phyloP scores from a whole-genome alignment of 1,284 basidiomycete genomes.

The Trametes pubescens region DNA sequence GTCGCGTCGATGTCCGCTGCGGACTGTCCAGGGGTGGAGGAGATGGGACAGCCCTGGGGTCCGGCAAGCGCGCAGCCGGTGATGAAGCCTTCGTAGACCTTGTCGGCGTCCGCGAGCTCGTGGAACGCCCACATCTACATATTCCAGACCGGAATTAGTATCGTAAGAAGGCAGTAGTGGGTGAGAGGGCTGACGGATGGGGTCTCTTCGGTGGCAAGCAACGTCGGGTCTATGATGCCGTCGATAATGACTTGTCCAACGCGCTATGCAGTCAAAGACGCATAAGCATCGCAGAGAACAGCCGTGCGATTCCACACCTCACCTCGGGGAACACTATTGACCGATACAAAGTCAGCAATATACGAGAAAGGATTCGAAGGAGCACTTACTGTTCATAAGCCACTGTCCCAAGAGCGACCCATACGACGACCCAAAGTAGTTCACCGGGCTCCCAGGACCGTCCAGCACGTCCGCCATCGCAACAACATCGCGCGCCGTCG shows the following conservation, averaged over 20 bases:
- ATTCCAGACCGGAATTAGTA: too few species aligned
- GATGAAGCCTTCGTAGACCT: slow-evolving; percentile 14
- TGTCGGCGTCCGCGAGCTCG: slow-evolving; percentile 11
- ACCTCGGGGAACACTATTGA: slow-evolving; percentile 29
- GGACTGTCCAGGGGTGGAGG: neutral
- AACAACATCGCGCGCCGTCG: slow-evolving; percentile 25
- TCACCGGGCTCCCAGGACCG: slow-evolving; percentile 23
- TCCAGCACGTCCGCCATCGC: slow-evolving; percentile 31
- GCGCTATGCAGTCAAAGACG: slow-evolving; percentile 13
- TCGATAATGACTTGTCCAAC: slow-evolving; percentile 29
- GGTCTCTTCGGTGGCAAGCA: slow-evolving; percentile 15
- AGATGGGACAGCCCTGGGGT: slow-evolving; percentile 11
- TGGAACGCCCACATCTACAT: neutral
- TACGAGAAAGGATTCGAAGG: neutral
- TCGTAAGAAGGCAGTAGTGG: too few species aligned
- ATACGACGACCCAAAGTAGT: slow-evolving; percentile 28
- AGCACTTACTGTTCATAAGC: slow-evolving; percentile 30
- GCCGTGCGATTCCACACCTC: neutral
- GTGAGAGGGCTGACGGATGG: slow-evolving; percentile 12
- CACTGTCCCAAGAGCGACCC: slow-evolving; percentile 28
- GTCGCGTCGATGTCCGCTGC: slow-evolving; percentile 12
- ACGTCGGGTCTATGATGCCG: slow-evolving; percentile 19
- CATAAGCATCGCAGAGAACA: neutral
- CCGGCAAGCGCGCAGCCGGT: slow-evolving; percentile 26
- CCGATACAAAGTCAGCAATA: too few species aligned